Percentiles rank a stretch among this genome's conserved stretches.
phyloP scores from a whole-genome alignment of 768 basidiomycete genomes.

The Lactarius sp. region DNA sequence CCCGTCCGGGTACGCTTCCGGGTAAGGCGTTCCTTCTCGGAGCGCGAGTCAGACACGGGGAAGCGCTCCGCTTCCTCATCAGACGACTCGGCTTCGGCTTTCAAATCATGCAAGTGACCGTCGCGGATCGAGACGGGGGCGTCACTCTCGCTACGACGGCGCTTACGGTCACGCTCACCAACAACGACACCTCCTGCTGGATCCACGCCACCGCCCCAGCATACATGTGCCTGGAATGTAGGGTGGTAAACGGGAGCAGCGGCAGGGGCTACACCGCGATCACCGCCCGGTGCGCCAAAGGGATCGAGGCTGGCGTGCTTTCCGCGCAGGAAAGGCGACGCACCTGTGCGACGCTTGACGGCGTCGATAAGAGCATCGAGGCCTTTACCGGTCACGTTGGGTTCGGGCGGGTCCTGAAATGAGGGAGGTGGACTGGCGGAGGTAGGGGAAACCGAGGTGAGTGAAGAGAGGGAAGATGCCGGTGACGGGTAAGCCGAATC shows the following conservation, averaged over 20 bases:
- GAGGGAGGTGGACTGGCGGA: slow-evolving; percentile 24
- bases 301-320: slow-evolving; percentile 49
- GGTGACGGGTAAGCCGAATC: slow-evolving; percentile 26
- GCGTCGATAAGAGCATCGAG: slow-evolving; percentile 45
- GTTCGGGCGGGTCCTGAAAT: slow-evolving; percentile 35
- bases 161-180: slow-evolving; percentile 16
- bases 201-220: slow-evolving; percentile 24
- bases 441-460: slow-evolving; percentile 16
- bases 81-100: slow-evolving; percentile 14
- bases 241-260: slow-evolving; percentile 28
- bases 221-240: slow-evolving; percentile 32
- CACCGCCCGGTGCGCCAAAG: slow-evolving; percentile 39
- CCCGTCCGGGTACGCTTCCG: slow-evolving; percentile 23
- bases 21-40: slow-evolving; percentile 18
- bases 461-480: slow-evolving; percentile 22
- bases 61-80: slow-evolving; percentile 20
- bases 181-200: not conserved
- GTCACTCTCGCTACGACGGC: slow-evolving; percentile 15
- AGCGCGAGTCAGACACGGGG: slow-evolving; percentile 23
- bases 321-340: slow-evolving; percentile 46
- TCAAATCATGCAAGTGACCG: slow-evolving; percentile 8
- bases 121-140: slow-evolving; percentile 11
- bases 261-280: slow-evolving; percentile 31
- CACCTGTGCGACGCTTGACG: slow-evolving; percentile 45
- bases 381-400: slow-evolving; percentile 46